Base-by-base conservation (phyloP, 1,139 yeast genomes). In the Schwanniomyces etchellsii region DNA sequence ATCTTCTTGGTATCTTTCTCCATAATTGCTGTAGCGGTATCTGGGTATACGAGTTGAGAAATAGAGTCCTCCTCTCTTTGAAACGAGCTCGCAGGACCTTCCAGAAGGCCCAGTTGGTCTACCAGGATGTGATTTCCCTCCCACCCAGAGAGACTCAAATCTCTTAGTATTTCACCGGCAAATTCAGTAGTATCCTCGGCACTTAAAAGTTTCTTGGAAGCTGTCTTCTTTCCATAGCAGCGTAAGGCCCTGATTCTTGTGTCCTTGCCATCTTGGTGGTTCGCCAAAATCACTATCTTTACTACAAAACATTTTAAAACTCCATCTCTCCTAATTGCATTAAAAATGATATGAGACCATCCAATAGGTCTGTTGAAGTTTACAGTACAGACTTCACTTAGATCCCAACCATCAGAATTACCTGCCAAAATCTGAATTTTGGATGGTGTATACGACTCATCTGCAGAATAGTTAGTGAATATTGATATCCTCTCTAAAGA, bases 211-310 rank as follows among this genome's bases (percentile, higher is more conserved):
- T 22, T 35, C 18, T 26, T 27, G 16, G 20, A 30, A 7, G 34
- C 27, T 3, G 57, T 37, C 34, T 61, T 63, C 37, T 56, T 61
- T 4, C 70, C 69, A 44, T 59, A 63, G 35, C 69, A 58, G 29
- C 57, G 45, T 5, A 91, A 65, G 0, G 91, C 83, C 31, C 98
- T 57, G 5, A 93, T 65, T 52, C 88, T 97, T 2, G 96, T 81
- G 54, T 93, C 99, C 50, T 91, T 91, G 28, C 99, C 99, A 50
- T 86, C 91, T 50, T 89, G 97, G 47, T 88, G 96, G 48, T 91
- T 93, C 1, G 86, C 74, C 17, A 79, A 61, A 16, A 93, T 70
- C n/a, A 73, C 59, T 16, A 93, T 50, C 39, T 86, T 75, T 5
- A 91, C 57, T 44, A 81, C 65, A 45, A 81, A 85, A 36, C 96